Evolutionary conservation across 768 basidiomycete genomes (phyloP).

Genomic region (Chiua virens): DNA sequence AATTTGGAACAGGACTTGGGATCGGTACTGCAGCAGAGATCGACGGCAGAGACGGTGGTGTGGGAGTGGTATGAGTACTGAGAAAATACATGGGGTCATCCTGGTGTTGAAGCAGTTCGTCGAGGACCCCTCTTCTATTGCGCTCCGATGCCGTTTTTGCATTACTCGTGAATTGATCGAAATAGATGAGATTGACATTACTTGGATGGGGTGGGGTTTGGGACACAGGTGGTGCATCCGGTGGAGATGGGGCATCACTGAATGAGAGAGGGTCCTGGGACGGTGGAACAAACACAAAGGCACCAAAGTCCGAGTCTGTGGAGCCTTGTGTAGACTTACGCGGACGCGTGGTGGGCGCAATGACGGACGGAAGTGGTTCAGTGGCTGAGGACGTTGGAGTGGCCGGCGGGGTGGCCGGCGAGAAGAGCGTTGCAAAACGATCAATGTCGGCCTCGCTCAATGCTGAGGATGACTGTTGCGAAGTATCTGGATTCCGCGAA

Average conservation of each 20-base stretch:
- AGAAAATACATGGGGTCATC: conserved; percentile 72
- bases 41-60: conserved; percentile 5
- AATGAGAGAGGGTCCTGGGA: conserved; percentile 46
- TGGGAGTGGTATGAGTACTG: conserved; percentile 10
- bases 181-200: conserved; percentile 47
- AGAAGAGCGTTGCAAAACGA: conserved; percentile 45
- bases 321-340: conserved; percentile 23
- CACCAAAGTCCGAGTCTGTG: conserved; percentile 56
- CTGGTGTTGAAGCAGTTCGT: conserved; percentile 64
- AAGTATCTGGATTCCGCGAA: too few species aligned
- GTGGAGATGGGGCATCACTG: neutral
- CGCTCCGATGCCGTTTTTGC: conserved; percentile 55
- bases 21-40: conserved; percentile 27
- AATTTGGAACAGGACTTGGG: conserved; percentile 31
- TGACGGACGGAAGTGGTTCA: neutral
- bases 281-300: conserved; percentile 58
- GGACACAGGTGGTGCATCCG: neutral
- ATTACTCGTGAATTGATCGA: conserved; percentile 57
- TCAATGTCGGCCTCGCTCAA: conserved; percentile 33
- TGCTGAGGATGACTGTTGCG: neutral
- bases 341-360: neutral
- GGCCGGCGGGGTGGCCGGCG: conserved; percentile 37
- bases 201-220: neutral
- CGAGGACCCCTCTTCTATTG: conserved; percentile 53
- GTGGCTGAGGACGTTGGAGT: conserved; percentile 15